A percentile compares a stretch with the other conserved stretches of the same genome.
Conservation (phyloP, 768 basidiomycete species). For the Russula compacta region DNA sequence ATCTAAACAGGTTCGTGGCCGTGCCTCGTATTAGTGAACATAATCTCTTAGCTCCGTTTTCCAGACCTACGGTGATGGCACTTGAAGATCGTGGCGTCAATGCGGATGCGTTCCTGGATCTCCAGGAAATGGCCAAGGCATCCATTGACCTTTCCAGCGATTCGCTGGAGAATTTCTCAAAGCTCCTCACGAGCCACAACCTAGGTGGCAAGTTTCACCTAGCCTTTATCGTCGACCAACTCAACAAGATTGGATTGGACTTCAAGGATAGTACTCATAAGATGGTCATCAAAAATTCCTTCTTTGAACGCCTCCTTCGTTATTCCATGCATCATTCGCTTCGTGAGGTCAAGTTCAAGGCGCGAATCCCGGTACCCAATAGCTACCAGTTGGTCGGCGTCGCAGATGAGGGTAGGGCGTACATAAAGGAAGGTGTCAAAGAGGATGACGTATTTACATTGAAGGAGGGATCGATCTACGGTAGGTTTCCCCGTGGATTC, state of each 20-base stretch:
- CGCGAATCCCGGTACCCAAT: constrained; percentile 60
- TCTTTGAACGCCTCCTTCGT: constrained; percentile 46
- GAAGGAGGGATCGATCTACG: neutral
- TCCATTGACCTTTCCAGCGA: constrained; percentile 52
- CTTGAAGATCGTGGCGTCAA: constrained; percentile 67
- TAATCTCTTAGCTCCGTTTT: neutral
- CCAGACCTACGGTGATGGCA: constrained; percentile 65
- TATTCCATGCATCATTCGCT: constrained; percentile 51
- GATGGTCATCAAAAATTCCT: constrained; percentile 44
- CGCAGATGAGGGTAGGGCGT: constrained; percentile 56
- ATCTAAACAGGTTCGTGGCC: constrained; percentile 55
- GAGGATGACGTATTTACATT: constrained; percentile 1
- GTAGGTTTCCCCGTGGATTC: neutral
- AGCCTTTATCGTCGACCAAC: constrained; percentile 37
- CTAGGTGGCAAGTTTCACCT: constrained; percentile 43
- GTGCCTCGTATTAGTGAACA: neutral
- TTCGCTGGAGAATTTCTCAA: constrained; percentile 39
- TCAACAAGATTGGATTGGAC: constrained; percentile 41
- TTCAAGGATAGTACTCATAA: constrained; percentile 31
- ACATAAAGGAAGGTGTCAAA: neutral
- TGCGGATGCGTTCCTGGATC: constrained; percentile 43
- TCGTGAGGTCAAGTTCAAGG: constrained; percentile 62
- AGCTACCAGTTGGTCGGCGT: constrained; percentile 69
- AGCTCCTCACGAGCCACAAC: constrained; percentile 40
- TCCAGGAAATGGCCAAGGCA: constrained; percentile 53